Evolutionary conservation across 2,329 filamentous ascomycete genomes (phyloP), one percentile per base, ranked within the genome.

Genomic region (Ascochyta clinopodiicola): DNA sequence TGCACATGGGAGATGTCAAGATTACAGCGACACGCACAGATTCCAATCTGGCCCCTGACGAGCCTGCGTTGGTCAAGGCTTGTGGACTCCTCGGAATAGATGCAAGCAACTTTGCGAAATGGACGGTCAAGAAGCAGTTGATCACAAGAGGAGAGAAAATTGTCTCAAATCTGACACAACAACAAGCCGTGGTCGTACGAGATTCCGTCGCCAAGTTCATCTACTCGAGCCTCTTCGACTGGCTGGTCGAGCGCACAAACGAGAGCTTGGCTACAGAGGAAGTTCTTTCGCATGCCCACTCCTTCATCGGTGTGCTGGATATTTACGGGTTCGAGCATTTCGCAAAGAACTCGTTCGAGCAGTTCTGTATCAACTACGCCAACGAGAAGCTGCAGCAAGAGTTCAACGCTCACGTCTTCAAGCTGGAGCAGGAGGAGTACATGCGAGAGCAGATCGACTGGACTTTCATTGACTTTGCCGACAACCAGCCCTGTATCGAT

Each of bases 321-420:
- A 99, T 99, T 66, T 98, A 98, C 77, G 94, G 94, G 61, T 99
- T 99, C 72, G 95, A 99, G 77, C 95, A 98, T 78, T 99, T 99
- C 72, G 94, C 95, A 60, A 98, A 97, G 82, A 99, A 99, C 80
- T 99, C 95, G 0, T 99, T 99, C 70, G 95, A 99, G 76, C 95
- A 99, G 76, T 99, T 99, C 78, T 99, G 95, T 79, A 99, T 99
- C 85, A 99, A 99, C 79, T 99, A 99, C 72, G 95, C 95, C 78
- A 99, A 99, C 77, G 95, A 99, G 79, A 99, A 99, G 79, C 82
- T 99, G 50, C 95, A 99, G 75, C 95, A 99, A 76, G 94, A 98
- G 75, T 99, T 99, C 82, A 99, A 99, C 78, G 92, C 96, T 75
- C 95, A 99, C 72, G 95, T 99, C 32, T 99, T 99, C 85, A 97